These are phyloP conservation scores for Neurospora tetrasperma DNA, from an alignment of 495 filamentous ascomycete genomes.

Conservation along the genomic window DNA sequence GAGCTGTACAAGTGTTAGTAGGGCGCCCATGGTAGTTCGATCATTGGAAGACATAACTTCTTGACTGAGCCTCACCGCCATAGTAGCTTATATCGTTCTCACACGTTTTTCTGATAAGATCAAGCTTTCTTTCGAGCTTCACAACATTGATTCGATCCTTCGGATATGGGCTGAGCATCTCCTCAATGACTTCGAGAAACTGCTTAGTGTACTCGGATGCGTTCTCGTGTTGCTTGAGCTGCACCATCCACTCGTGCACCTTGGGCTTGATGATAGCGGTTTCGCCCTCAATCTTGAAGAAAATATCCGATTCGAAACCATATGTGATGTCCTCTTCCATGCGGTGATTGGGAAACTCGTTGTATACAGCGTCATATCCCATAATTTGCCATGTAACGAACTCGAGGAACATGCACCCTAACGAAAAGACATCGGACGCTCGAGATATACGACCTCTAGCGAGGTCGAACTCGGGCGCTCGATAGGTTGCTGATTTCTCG, in stretches of 20 bases:
- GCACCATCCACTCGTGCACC: neutral
- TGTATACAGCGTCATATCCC: neutral
- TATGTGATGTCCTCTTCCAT: neutral
- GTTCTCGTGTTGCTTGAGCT: neutral
- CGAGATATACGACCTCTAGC: neutral
- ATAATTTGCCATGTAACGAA: slow-evolving; percentile 4
- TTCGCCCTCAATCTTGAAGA: neutral
- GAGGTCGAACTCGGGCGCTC: slow-evolving; percentile 7
- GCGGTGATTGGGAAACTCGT: neutral
- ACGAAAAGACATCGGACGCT: slow-evolving; percentile 2
- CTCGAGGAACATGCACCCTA: slow-evolving; percentile 6
- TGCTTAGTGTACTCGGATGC: neutral
- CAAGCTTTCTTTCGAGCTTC: neutral
- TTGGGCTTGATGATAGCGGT: neutral
- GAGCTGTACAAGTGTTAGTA: neutral
- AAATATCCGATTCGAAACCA: neutral
- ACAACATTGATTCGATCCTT: neutral
- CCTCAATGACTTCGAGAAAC: neutral
- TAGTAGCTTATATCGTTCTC: neutral
- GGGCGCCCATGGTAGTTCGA: neutral
- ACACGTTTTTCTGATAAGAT: neutral
- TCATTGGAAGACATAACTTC: neutral
- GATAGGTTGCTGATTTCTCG: slow-evolving; percentile 3
- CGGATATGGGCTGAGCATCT: slow-evolving; percentile 1
- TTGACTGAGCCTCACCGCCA: neutral